Evolutionary conservation across 768 basidiomycete genomes (phyloP).

Genomic region (Sarcodon aspratus): DNA sequence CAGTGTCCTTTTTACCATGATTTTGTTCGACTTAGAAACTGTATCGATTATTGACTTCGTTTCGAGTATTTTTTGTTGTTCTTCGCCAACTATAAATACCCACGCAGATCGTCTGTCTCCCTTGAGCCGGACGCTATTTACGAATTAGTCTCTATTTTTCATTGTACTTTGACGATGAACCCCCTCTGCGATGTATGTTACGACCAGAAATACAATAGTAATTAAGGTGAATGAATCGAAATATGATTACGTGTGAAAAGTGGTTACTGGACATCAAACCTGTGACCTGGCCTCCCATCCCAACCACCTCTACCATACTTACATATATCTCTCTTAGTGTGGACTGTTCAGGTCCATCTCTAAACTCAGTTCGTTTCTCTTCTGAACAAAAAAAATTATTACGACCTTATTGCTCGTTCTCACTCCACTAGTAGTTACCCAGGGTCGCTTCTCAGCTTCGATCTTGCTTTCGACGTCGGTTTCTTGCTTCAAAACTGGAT

Average conservation of each 20-base stretch:
- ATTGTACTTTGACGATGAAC: no score
- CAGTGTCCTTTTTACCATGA: neutral
- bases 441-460: slow-evolving; percentile 17
- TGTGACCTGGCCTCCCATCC: slow-evolving; percentile 31
- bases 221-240: no score
- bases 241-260: no score
- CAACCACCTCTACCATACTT: slow-evolving; percentile 19
- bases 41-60: neutral
- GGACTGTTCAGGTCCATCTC: no score
- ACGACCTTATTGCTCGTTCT: slow-evolving; percentile 23
- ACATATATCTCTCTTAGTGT: no score
- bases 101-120: no score
- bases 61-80: slow-evolving; percentile 1
- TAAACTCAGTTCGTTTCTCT: slow-evolving; percentile 16
- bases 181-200: no score
- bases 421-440: slow-evolving; percentile 29
- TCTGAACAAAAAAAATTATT: slow-evolving; percentile 19
- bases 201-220: no score
- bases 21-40: neutral
- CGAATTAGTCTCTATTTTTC: no score
- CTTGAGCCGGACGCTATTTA: no score
- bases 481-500: slow-evolving; percentile 2
- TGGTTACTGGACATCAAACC: no score
- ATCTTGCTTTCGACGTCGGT: slow-evolving; percentile 18
- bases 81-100: neutral